These are phyloP conservation scores for Ophiocordyceps australis DNA, from an alignment of 2,329 filamentous ascomycete species.

Conservation along the genomic window DNA sequence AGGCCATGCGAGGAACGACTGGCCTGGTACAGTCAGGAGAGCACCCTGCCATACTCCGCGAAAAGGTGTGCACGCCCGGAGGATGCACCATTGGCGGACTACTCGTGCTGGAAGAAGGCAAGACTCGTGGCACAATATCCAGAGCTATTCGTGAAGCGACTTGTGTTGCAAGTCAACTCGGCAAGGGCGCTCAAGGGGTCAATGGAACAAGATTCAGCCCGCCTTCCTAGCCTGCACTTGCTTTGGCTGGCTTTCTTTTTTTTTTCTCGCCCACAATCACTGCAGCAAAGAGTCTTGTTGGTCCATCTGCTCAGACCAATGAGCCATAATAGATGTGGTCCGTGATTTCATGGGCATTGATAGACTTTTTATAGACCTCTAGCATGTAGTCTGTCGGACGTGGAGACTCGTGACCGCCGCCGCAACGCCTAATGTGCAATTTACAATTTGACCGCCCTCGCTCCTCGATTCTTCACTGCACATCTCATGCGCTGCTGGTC, in stretches of 20 bases:
- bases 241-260: too few species aligned
- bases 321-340: too few species aligned
- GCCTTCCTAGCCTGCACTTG: too few species aligned
- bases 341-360: too few species aligned
- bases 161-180: slow-evolving; percentile 47
- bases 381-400: too few species aligned
- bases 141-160: slow-evolving; percentile 55
- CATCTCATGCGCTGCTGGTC: not conserved
- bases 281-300: too few species aligned
- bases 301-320: too few species aligned
- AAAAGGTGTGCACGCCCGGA: slow-evolving; percentile 62
- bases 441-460: too few species aligned
- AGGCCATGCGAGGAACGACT: slow-evolving; percentile 59
- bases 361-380: too few species aligned
- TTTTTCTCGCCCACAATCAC: too few species aligned
- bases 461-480: not conserved
- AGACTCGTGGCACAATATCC: slow-evolving; percentile 46
- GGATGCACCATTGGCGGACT: slow-evolving; percentile 64
- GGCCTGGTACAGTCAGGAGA: slow-evolving; percentile 51
- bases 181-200: slow-evolving; percentile 17
- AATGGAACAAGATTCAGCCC: slow-evolving; percentile 12
- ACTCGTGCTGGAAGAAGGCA: slow-evolving; percentile 55
- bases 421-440: not conserved
- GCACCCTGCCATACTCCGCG: slow-evolving; percentile 56
- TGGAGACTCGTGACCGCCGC: too few species aligned